Evolutionary conservation across 1,139 yeast genomes (phyloP).

Genomic region (Blastobotrys apis): DNA sequence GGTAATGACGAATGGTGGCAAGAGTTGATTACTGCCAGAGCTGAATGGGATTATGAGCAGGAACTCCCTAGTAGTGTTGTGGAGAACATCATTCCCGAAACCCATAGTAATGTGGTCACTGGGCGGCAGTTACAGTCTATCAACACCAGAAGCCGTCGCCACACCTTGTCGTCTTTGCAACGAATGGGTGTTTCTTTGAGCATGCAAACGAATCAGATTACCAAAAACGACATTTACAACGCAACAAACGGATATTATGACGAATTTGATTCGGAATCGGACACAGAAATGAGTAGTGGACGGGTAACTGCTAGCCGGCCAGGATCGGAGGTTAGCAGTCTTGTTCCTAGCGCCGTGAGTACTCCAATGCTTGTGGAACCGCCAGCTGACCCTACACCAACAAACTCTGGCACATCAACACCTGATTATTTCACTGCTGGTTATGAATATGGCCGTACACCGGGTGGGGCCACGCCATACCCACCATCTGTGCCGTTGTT

Average conservation of each 20-base stretch:
- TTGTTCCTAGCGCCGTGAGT: background rate
- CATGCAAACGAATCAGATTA: constrained; percentile 57
- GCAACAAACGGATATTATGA: constrained; percentile 16
- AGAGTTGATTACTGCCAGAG: constrained; percentile 55
- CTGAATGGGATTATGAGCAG: constrained; percentile 29
- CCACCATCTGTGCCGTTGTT: background rate
- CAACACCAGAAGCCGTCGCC: constrained; percentile 27
- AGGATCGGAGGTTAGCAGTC: background rate
- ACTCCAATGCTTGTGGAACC: background rate
- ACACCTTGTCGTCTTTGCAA: constrained; percentile 42
- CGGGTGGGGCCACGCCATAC: constrained; percentile 11
- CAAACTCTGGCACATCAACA: background rate
- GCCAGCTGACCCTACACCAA: background rate
- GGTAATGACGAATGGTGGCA: constrained; percentile 58
- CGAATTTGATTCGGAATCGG: constrained; percentile 22
- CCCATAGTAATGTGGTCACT: background rate
- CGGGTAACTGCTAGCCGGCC: background rate
- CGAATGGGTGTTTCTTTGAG: constrained; percentile 70
- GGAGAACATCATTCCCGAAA: too few relatives aligned
- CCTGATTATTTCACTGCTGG: constrained; percentile 13
- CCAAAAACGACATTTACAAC: constrained; percentile 11
- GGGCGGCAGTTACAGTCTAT: background rate
- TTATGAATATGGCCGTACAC: constrained; percentile 9
- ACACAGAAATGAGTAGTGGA: background rate
- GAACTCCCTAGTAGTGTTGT: constrained; percentile 6